phyloP scores from a whole-genome alignment of 1,139 yeast genomes.

The Sporopachydermia cereana region DNA sequence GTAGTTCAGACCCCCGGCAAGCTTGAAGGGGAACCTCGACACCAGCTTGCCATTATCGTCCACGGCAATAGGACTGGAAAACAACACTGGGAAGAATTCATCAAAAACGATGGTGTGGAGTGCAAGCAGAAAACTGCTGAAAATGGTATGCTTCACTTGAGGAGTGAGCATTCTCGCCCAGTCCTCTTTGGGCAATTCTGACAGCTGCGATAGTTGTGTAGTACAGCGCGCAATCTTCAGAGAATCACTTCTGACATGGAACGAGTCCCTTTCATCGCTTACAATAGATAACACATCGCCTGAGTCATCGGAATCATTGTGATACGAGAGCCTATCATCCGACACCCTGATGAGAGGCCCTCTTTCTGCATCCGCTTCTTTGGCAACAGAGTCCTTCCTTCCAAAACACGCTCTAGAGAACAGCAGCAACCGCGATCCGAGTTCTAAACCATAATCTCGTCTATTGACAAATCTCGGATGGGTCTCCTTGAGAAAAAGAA shows the following conservation, averaged over 20 bases:
- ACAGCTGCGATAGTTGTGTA: conserved; percentile 8
- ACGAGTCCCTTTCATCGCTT: not conserved
- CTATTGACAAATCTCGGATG: conserved; percentile 32
- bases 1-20: conserved; percentile 40
- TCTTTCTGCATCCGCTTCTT: not conserved
- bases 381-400: too few relatives aligned
- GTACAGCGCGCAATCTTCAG: conserved; percentile 25
- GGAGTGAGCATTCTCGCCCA: conserved; percentile 17
- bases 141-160: conserved; percentile 30
- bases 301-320: not conserved
- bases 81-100: conserved; percentile 49
- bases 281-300: not conserved
- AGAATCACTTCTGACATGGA: conserved; percentile 13
- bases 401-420: too few relatives aligned
- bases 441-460: conserved; percentile 39
- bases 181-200: conserved; percentile 4
- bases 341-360: not conserved
- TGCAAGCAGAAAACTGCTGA: conserved; percentile 32
- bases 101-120: conserved; percentile 43
- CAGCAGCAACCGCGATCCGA: conserved; percentile 30
- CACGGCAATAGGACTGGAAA: conserved; percentile 36
- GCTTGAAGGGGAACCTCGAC: conserved; percentile 35
- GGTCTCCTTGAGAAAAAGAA: conserved; percentile 52
- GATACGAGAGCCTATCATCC: not conserved
- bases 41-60: conserved; percentile 11